These are phyloP conservation scores for Candida glucosophila DNA, from an alignment of 1,139 yeast genomes.

Conservation along the genomic window DNA sequence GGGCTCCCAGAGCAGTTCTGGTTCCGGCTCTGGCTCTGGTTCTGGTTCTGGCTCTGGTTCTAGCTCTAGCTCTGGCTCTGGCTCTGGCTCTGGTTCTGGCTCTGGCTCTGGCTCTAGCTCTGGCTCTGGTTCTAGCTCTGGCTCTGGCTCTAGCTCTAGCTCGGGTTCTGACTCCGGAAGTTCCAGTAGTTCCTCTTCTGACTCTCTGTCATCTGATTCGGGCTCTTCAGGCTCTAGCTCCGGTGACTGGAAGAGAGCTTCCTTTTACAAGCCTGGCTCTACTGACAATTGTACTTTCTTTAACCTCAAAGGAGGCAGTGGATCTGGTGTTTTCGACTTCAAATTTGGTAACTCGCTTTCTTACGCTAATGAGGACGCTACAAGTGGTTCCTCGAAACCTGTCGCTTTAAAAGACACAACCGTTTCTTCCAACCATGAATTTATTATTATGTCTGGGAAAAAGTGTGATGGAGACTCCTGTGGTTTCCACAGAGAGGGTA, in stretches of 20 bases:
- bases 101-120: slow-evolving; percentile 30
- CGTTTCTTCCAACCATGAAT: slow-evolving; percentile 51
- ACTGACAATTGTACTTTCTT: slow-evolving; percentile 70
- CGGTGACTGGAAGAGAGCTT: slow-evolving; percentile 65
- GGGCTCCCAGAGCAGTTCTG: slow-evolving; percentile 23
- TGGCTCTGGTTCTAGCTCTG: slow-evolving; percentile 8
- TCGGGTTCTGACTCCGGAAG: slow-evolving; percentile 15
- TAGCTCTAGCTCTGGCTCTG: slow-evolving; percentile 5
- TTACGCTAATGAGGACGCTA: slow-evolving; percentile 69
- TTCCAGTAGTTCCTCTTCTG: slow-evolving; percentile 18
- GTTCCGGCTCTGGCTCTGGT: slow-evolving; percentile 17
- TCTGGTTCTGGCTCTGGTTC: slow-evolving; percentile 22
- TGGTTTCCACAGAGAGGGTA: slow-evolving; percentile 65
- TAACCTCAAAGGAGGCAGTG: slow-evolving; percentile 77
- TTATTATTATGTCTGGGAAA: slow-evolving; percentile 48
- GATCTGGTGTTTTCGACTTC: slow-evolving; percentile 72
- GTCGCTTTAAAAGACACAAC: slow-evolving; percentile 45
- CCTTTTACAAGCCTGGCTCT: slow-evolving; percentile 57
- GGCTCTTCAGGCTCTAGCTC: slow-evolving; percentile 22
- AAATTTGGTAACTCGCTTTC: slow-evolving; percentile 90
- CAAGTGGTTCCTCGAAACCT: slow-evolving; percentile 53
- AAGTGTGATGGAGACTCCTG: slow-evolving; percentile 48
- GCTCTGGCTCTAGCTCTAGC: slow-evolving; percentile 35
- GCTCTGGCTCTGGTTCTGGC: slow-evolving; percentile 8
- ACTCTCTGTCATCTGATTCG: slow-evolving; percentile 18